These are phyloP conservation scores for Nicotiana sylvestris DNA, from an alignment of 257 asterid genomes.

Conservation along the genomic window DNA sequence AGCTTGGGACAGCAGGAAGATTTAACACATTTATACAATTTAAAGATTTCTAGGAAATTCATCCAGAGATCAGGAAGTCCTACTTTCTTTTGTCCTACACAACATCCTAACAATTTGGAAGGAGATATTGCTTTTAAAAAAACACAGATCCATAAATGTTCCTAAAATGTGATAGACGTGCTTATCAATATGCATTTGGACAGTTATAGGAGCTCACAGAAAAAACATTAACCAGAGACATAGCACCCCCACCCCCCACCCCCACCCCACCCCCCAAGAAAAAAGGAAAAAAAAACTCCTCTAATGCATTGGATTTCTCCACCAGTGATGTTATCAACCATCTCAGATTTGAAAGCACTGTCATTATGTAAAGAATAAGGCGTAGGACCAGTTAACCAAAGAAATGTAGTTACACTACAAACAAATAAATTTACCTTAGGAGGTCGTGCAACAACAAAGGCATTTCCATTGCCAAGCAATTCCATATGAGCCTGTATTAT, in stretches of 20 bases:
- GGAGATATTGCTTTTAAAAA: background rate
- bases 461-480: constrained; percentile 75
- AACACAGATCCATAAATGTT: background rate
- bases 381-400: background rate
- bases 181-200: background rate
- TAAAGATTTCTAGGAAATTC: background rate
- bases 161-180: background rate
- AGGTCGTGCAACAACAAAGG: constrained; percentile 76
- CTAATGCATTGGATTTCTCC: background rate
- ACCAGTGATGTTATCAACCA: background rate
- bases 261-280: background rate
- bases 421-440: constrained; percentile 64
- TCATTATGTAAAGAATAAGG: background rate
- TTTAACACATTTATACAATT: background rate
- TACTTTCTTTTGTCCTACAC: background rate
- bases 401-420: background rate
- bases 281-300: background rate
- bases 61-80: background rate
- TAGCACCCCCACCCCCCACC: background rate
- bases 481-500: constrained; percentile 84
- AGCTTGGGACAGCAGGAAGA: background rate
- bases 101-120: background rate
- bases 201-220: background rate
- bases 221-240: background rate
- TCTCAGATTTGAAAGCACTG: background rate